These are phyloP conservation scores for Leccinum rimulosum DNA, from an alignment of 768 basidiomycete species.

Conservation along the genomic window DNA sequence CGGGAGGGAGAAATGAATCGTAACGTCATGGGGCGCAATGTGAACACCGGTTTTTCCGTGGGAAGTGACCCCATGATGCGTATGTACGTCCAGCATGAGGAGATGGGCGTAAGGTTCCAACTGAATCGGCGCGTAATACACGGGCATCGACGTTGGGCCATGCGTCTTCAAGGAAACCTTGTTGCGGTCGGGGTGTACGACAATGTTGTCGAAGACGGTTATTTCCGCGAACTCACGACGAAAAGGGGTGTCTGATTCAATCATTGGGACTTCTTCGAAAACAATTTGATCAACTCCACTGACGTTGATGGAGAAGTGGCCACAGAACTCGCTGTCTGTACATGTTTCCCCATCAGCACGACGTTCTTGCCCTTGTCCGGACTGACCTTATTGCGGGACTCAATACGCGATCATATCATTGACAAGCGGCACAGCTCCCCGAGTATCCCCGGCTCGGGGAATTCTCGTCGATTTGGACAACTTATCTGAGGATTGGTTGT, in stretches of 20 bases:
- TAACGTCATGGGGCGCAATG: background rate
- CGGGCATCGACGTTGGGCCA: slow-evolving; percentile 3
- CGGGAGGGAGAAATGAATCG: background rate
- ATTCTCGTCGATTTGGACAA: background rate
- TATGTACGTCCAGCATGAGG: background rate
- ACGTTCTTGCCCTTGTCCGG: background rate
- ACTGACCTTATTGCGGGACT: background rate
- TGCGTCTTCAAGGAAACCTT: slow-evolving; percentile 45
- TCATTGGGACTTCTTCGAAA: slow-evolving; percentile 33
- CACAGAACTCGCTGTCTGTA: slow-evolving; percentile 19
- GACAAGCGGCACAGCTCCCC: no score
- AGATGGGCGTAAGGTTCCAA: slow-evolving; percentile 50
- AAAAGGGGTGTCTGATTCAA: slow-evolving; percentile 32
- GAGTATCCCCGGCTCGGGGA: no score
- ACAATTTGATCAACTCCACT: background rate
- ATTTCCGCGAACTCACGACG: slow-evolving; percentile 35
- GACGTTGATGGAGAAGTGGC: background rate
- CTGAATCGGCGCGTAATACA: slow-evolving; percentile 49
- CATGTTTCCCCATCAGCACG: slow-evolving; percentile 41
- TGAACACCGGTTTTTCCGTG: slow-evolving; percentile 41
- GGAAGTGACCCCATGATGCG: slow-evolving; percentile 14
- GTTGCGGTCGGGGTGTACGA: background rate
- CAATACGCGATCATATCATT: background rate
- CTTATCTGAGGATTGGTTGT: no score
- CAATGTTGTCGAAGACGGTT: slow-evolving; percentile 1